phyloP scores from a whole-genome alignment of 2,329 filamentous ascomycete genomes.

The Hymenoscyphus occultus region DNA sequence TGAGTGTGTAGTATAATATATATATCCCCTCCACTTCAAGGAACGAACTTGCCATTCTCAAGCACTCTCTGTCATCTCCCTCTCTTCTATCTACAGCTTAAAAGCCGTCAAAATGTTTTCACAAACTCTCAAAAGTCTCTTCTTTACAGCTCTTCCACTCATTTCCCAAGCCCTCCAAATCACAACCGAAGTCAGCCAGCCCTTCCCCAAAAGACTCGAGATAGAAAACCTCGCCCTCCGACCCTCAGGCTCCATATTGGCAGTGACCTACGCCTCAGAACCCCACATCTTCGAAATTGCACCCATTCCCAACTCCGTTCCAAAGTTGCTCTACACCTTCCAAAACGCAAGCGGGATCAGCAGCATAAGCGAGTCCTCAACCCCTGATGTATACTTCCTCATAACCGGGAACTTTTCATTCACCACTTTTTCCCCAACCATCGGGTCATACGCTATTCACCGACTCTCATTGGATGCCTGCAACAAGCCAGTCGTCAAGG shows the following conservation, averaged over 20 bases:
- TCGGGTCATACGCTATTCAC: slow-evolving; percentile 9
- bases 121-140: neutral
- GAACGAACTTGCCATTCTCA: neutral
- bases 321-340: slow-evolving; percentile 23
- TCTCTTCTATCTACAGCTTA: neutral
- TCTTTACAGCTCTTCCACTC: neutral
- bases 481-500: neutral
- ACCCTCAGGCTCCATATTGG: slow-evolving; percentile 34
- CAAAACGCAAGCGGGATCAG: slow-evolving; percentile 8
- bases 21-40: neutral
- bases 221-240: slow-evolving; percentile 39
- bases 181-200: slow-evolving; percentile 6
- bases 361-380: slow-evolving; percentile 12
- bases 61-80: neutral
- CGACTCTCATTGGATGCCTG: neutral
- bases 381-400: slow-evolving; percentile 12
- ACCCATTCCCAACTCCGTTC: slow-evolving; percentile 21
- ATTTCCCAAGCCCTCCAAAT: neutral
- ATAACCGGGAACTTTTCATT: slow-evolving; percentile 16
- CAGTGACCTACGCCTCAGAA: slow-evolving; percentile 32
- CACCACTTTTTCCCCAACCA: neutral
- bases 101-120: neutral
- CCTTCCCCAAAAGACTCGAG: slow-evolving; percentile 22
- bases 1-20: neutral
- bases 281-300: slow-evolving; percentile 19